Evolutionary conservation across 163 green algal species (phyloP).

Genomic region (Chlamydomonas reinhardtii): DNA sequence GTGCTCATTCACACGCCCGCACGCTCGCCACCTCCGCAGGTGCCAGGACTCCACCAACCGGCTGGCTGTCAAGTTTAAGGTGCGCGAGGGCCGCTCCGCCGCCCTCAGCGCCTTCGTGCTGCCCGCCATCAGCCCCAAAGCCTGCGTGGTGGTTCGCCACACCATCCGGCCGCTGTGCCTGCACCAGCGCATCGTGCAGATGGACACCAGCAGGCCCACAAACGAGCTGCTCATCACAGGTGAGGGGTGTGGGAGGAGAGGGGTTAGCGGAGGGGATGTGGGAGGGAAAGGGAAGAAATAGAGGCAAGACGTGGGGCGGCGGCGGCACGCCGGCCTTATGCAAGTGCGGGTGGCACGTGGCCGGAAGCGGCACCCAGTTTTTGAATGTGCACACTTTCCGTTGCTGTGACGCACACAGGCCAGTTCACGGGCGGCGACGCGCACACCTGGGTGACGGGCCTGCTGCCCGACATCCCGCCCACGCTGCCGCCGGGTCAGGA

Average conservation of each 20-base stretch:
- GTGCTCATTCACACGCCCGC: not conserved
- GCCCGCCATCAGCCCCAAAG: conserved; percentile 73
- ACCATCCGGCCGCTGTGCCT: conserved; percentile 79
- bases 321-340: too few relatives aligned
- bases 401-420: conserved; percentile 49
- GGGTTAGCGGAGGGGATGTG: not conserved
- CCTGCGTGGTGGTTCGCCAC: conserved; percentile 56
- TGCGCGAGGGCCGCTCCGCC: conserved; percentile 70
- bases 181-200: conserved; percentile 66
- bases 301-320: too few relatives aligned
- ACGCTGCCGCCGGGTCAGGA: conserved; percentile 43
- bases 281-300: too few relatives aligned
- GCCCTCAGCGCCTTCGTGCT: conserved; percentile 73
- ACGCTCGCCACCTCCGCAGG: conserved; percentile 45
- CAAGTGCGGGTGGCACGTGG: too few relatives aligned
- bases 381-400: not conserved
- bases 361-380: too few relatives aligned
- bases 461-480: conserved; percentile 73
- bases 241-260: conserved; percentile 16
- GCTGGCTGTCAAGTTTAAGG: conserved; percentile 74
- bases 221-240: conserved; percentile 70
- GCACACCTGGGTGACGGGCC: conserved; percentile 67
- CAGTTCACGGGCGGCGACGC: conserved; percentile 71
- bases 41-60: conserved; percentile 80
- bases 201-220: conserved; percentile 56